These are phyloP conservation scores for Kluyveromyces nonfermentans DNA, from an alignment of 805 yeast genomes.

Conservation along the genomic window DNA sequence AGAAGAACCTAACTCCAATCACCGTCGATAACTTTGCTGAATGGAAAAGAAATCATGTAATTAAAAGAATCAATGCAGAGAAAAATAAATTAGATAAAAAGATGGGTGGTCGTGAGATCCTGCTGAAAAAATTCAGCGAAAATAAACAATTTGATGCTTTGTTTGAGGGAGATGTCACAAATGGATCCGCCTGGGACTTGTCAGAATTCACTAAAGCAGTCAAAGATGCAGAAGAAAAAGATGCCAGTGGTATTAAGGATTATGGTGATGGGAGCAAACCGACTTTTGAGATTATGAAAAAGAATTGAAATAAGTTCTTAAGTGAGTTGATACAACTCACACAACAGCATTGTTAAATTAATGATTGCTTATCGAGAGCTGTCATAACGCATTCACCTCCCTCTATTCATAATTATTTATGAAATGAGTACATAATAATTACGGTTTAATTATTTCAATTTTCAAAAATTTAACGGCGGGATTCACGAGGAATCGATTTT, in stretches of 20 bases:
- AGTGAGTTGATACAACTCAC: slow-evolving; percentile 2
- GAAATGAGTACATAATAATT: neutral
- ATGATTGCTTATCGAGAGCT: neutral
- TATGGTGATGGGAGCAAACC: slow-evolving; percentile 59
- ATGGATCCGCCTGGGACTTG: slow-evolving; percentile 36
- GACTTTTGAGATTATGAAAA: slow-evolving; percentile 24
- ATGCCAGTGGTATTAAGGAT: slow-evolving; percentile 45
- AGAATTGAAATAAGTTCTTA: slow-evolving; percentile 4
- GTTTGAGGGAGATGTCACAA: slow-evolving; percentile 28
- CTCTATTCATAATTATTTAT: neutral
- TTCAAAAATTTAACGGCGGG: neutral
- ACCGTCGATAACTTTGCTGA: slow-evolving; percentile 66
- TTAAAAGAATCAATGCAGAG: slow-evolving; percentile 41
- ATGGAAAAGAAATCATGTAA: slow-evolving; percentile 72
- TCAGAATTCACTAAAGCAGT: slow-evolving; percentile 33
- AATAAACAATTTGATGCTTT: slow-evolving; percentile 44
- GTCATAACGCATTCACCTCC: neutral
- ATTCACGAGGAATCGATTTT: slow-evolving; percentile 4
- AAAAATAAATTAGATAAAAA: slow-evolving; percentile 35
- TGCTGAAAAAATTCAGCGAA: slow-evolving; percentile 51
- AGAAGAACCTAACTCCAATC: slow-evolving; percentile 69
- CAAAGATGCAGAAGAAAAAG: slow-evolving; percentile 28
- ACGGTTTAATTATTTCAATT: neutral
- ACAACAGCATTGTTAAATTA: slow-evolving; percentile 13
- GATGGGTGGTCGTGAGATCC: slow-evolving; percentile 60